A percentile compares a stretch with the other conserved stretches of the same genome.
Evolutionary conservation across 208 protist genomes (phyloP).

Genomic region (Acanthamoeba healyi): DNA sequence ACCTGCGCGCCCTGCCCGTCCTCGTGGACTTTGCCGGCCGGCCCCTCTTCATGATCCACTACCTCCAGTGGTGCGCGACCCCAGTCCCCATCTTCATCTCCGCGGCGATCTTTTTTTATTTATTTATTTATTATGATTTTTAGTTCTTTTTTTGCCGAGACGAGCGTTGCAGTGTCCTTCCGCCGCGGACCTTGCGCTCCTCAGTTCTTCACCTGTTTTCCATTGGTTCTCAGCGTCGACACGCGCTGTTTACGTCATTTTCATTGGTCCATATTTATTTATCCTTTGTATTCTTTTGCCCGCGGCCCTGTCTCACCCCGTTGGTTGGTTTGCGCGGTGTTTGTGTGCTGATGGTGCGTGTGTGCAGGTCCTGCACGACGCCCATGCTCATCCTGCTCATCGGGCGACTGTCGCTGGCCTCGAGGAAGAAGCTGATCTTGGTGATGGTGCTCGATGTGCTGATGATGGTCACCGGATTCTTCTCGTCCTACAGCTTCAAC

Average conservation of each 20-base stretch:
- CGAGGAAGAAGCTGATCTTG: not conserved
- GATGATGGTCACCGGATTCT: conserved; percentile 44
- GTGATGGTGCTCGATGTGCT: conserved; percentile 1
- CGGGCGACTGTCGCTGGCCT: not conserved
- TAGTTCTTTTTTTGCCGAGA: no score
- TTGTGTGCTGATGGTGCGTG: not conserved
- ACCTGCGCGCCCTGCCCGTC: conserved; percentile 7
- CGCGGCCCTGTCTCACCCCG: no score
- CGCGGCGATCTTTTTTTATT: not conserved
- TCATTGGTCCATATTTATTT: no score
- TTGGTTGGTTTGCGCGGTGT: no score
- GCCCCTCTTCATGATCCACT: conserved; percentile 4
- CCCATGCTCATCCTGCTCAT: conserved; percentile 36
- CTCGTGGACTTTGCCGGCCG: conserved; percentile 40
- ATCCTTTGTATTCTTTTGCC: not conserved
- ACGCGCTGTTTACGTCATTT: no score
- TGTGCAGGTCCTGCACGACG: conserved; percentile 38
- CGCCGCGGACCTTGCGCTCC: no score
- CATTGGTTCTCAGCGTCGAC: not conserved
- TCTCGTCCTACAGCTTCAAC: conserved; percentile 15
- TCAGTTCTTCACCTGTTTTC: not conserved
- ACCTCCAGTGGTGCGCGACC: conserved; percentile 10
- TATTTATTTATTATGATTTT: no score
- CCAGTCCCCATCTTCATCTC: not conserved
- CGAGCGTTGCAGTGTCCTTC: not conserved